A percentile compares a stretch with the other conserved stretches of the same genome.
phyloP scores from a whole-genome alignment of 352 stramenopile species.

The Globisporangium middletonii region DNA sequence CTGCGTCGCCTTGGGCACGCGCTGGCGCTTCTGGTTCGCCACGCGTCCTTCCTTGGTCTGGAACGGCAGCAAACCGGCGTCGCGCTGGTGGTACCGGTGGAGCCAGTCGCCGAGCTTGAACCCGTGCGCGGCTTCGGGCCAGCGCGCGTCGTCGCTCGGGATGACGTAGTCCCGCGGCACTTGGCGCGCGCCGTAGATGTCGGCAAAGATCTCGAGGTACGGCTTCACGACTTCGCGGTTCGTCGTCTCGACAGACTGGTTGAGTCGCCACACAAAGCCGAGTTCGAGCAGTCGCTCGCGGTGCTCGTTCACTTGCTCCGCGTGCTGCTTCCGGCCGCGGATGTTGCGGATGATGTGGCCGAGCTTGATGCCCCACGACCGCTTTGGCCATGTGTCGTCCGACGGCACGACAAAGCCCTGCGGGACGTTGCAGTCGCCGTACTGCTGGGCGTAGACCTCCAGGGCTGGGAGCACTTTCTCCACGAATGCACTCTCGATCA shows the following conservation, averaged over 20 bases:
- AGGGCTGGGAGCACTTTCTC: slow-evolving; percentile 66
- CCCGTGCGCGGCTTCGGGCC: slow-evolving; percentile 77
- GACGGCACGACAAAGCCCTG: slow-evolving; percentile 87
- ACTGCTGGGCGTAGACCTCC: slow-evolving; percentile 75
- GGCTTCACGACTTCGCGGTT: slow-evolving; percentile 52
- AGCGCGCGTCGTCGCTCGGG: slow-evolving; percentile 64
- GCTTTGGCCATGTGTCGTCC: slow-evolving; percentile 64
- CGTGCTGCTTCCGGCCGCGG: slow-evolving; percentile 80
- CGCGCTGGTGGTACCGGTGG: slow-evolving; percentile 49
- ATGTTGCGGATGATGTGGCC: slow-evolving; percentile 89
- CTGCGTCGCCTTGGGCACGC: slow-evolving; percentile 1
- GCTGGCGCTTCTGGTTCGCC: slow-evolving; percentile 14
- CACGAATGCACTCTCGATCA: slow-evolving; percentile 52
- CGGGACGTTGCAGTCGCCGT: slow-evolving; percentile 85
- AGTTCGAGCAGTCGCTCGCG: slow-evolving; percentile 78
- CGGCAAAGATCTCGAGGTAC: slow-evolving; percentile 71
- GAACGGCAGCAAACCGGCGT: slow-evolving; percentile 30
- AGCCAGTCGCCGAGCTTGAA: slow-evolving; percentile 87
- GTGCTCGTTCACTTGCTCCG: slow-evolving; percentile 75
- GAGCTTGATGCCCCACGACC: slow-evolving; percentile 83
- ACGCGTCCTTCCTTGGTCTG: slow-evolving; percentile 26
- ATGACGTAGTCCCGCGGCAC: slow-evolving; percentile 66
- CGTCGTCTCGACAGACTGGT: slow-evolving; percentile 37
- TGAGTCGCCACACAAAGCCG: slow-evolving; percentile 90
- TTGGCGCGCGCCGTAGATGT: slow-evolving; percentile 63